Conservation (phyloP, 768 basidiomycete genomes). For the Boletus pseudo-olivaceus region DNA sequence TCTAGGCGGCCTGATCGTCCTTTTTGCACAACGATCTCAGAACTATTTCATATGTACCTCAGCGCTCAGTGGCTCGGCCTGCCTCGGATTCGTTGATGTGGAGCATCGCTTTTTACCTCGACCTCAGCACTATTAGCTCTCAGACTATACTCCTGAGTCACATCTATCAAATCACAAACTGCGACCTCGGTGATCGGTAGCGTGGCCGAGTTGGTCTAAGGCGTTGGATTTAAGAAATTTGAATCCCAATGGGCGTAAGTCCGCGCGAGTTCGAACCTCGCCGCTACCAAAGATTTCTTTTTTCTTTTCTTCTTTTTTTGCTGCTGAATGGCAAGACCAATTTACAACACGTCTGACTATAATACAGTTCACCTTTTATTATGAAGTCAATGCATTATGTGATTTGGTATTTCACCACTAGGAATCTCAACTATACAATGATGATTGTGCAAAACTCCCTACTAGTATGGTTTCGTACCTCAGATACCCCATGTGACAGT, state of each 20-base stretch:
- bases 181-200: constrained; percentile 37
- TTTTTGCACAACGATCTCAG: neutral
- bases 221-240: constrained; percentile 82
- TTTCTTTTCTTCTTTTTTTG: too few relatives aligned
- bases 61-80: too few relatives aligned
- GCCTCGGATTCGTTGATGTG: neutral
- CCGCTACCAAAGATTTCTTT: constrained; percentile 54
- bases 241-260: constrained; percentile 80
- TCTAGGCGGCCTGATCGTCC: neutral
- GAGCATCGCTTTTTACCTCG: neutral
- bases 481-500: neutral
- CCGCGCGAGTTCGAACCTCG: constrained; percentile 93
- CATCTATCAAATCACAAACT: neutral
- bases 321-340: too few relatives aligned
- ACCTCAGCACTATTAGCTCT: too few relatives aligned
- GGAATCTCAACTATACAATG: neutral
- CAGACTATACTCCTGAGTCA: neutral
- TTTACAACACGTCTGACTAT: neutral
- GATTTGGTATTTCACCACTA: neutral
- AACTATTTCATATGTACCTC: neutral
- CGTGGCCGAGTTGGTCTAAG: constrained; percentile 90
- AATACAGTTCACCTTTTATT: too few relatives aligned
- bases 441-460: neutral
- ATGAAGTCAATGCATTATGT: too few relatives aligned
- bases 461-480: neutral